Evolutionary conservation across 306 rosid species (phyloP), one percentile per base, ranked within the genome.

Genomic region (Fagus sylvatica): DNA sequence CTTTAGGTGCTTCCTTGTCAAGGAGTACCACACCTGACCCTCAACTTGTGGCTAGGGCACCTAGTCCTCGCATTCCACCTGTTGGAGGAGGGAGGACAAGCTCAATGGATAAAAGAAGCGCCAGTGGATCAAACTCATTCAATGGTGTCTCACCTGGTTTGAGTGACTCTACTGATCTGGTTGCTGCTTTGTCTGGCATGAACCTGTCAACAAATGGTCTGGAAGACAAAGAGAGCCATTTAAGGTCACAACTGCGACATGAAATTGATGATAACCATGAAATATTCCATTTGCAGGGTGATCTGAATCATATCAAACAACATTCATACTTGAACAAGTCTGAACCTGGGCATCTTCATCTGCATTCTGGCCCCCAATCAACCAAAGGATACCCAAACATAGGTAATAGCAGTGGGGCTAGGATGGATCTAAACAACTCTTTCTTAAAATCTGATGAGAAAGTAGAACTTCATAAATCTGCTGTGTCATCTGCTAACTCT

Each of bases 1-100:
- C 83, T 11, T 75, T 95, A 11, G 99, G 99, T 7, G 84, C 93
- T 73, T 87, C 99, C 69, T 71, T 93, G 84, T 95, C 99, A 57
- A 79, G 98, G 84, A 93, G 99, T 87, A 90, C 89, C 70, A 93
- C 99, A 54, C 99, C 99, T 48, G 99, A 95, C 80, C 93, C 98
- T 6, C 99, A 93, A 66, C 75, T 81, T 72, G 84, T 91, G 76
- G 90, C 96, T 66, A 89, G 99, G 85, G 96, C 96, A 74, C 93
- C 99, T 42, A 93, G 99, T 86, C 98, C 98, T 57, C 93, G 94
- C 46, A 87, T 81, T 77, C 86, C 96, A 40, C 97, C 98, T 64
- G 91, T 93, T 75, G 99, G 98, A 55, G 92, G 91, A 10, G 98
- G 97, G 10, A 86, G 99, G 87, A 84, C 53, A 68, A 69, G 73